Evolutionary conservation across 2,329 filamentous ascomycete genomes (phyloP), one percentile per base, ranked within the genome.

Genomic region (Capronia epimyces): DNA sequence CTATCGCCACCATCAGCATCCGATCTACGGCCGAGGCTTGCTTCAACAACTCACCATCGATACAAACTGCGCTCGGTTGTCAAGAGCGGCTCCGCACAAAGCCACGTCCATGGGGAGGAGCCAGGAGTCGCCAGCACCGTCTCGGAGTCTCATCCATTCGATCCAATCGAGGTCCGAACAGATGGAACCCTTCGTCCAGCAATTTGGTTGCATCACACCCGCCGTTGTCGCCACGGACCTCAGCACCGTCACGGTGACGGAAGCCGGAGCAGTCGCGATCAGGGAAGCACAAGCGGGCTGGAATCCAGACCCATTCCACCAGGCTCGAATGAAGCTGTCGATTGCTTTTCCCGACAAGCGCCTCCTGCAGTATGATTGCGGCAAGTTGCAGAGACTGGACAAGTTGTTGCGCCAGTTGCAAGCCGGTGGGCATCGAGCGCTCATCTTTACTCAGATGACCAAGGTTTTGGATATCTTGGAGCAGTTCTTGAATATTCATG

Each of bases 371-470:
- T 98, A 95, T 67, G 93, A 98, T 69, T 97, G 93, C 64, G 93
- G 93, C 61, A 98, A 98, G 68, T 79, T 98, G 2, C 93, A 98
- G 64, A 83, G 86, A 15, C 78, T 98, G 13, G 93, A 94, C 63
- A 84, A 84, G 54, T 78, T 98, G 1, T 78, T 98, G 12, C 86
- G 93, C 8, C 84, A 86, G 56, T 77, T 98, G 6, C 90, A 97
- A 69, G 81, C 87, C 2, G 89, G 89, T 32, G 89, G 90, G 1
- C 93, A 97, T 64, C 87, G 94, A 6, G 93, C 89, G 8, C 76
- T 99, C 44, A 98, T 99, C 66, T 99, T 99, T 69, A 97, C 94
- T 0, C 93, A 99, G 65, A 98, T 99, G 93, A 97, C 93, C 41
- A 95, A 95, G 67, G 93, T 97, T 40, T 78, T 99, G 15, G 91